Conservation (phyloP, 2,329 filamentous ascomycete genomes). For the Pseudocercospora musae region DNA sequence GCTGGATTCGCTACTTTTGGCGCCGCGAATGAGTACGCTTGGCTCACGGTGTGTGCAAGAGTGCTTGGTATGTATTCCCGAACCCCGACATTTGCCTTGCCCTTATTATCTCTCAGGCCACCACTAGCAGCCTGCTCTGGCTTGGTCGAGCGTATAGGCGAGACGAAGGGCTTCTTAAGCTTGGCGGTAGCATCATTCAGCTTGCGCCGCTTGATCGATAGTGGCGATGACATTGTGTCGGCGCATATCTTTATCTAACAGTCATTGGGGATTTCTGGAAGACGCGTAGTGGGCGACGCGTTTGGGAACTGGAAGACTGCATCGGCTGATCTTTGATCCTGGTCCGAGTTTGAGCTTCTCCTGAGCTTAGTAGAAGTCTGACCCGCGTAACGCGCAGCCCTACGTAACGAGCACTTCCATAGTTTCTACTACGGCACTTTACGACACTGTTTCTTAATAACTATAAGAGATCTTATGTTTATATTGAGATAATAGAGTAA, state of each 20-base stretch:
- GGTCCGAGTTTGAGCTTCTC: not conserved
- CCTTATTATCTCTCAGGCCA: constrained; percentile 16
- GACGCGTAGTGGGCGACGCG: not conserved
- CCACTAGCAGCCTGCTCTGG: constrained; percentile 12
- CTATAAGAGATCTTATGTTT: too few relatives aligned
- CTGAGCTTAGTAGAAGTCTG: too few relatives aligned
- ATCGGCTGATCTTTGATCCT: not conserved
- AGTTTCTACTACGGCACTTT: too few relatives aligned
- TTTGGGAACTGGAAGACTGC: not conserved
- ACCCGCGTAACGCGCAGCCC: too few relatives aligned
- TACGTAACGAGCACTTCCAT: too few relatives aligned
- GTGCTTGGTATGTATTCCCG: constrained; percentile 30
- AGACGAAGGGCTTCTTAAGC: constrained; percentile 69
- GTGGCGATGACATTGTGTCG: constrained; percentile 19
- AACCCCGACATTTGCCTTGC: constrained; percentile 11
- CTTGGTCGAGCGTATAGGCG: constrained; percentile 56
- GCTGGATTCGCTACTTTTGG: not conserved
- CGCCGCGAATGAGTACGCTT: not conserved
- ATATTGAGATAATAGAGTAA: too few relatives aligned
- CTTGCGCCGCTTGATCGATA: constrained; percentile 58
- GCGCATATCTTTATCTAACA: not conserved
- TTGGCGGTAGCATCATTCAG: constrained; percentile 56
- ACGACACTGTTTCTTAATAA: too few relatives aligned
- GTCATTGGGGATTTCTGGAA: not conserved
- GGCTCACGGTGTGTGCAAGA: constrained; percentile 29